phyloP scores from a whole-genome alignment of 768 basidiomycete genomes.

The Collybia mongolica region DNA sequence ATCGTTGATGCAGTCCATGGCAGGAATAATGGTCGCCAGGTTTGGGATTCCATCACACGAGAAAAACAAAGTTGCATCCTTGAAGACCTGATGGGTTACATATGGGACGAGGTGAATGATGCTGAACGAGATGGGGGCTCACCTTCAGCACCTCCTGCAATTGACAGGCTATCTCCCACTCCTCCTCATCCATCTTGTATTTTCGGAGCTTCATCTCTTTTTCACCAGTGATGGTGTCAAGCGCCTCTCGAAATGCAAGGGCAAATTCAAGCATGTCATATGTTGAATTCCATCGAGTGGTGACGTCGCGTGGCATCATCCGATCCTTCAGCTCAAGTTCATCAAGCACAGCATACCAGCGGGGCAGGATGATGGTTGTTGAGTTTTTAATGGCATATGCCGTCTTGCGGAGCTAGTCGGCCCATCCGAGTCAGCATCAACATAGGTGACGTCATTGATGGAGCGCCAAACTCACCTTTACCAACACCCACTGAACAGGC shows the following conservation, averaged over 20 bases:
- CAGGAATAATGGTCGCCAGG: neutral
- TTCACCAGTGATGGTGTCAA: constrained; percentile 18
- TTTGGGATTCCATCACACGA: neutral
- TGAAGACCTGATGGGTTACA: constrained; percentile 23
- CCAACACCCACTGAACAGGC: constrained; percentile 18
- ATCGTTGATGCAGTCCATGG: neutral
- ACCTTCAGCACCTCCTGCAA: constrained; percentile 24
- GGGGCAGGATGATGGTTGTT: too few relatives aligned
- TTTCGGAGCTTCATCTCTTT: constrained; percentile 8
- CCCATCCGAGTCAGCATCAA: neutral
- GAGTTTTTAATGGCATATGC: constrained; percentile 19
- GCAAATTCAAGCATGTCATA: constrained; percentile 29
- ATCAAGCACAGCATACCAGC: too few relatives aligned
- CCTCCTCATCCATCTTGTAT: constrained; percentile 15
- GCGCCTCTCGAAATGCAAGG: constrained; percentile 19
- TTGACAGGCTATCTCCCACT: constrained; percentile 28
- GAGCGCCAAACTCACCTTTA: constrained; percentile 17
- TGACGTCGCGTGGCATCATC: too few relatives aligned
- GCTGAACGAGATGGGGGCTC: neutral
- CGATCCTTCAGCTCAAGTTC: too few relatives aligned
- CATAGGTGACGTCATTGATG: neutral
- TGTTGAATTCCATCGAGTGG: constrained; percentile 34
- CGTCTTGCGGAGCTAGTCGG: constrained; percentile 17
- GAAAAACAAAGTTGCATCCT: constrained; percentile 17
- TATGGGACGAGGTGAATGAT: neutral